Conservation (phyloP, 495 filamentous ascomycete genomes). For the Thozetella sp. region DNA sequence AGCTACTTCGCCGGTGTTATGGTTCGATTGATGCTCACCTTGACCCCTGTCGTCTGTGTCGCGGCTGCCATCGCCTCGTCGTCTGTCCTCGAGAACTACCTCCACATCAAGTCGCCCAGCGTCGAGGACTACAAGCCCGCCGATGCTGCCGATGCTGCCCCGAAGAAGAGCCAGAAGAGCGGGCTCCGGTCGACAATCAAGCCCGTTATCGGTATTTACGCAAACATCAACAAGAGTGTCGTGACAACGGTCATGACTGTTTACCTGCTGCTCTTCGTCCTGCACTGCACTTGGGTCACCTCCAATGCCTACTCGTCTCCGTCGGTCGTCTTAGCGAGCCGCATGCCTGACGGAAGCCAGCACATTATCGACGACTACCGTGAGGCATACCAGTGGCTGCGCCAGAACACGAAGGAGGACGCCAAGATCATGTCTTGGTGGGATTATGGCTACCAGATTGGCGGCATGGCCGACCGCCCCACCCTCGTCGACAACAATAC, state of each 20-base stretch:
- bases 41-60: slow-evolving; percentile 96
- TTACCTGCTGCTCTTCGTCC: slow-evolving; percentile 91
- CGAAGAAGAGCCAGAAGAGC: slow-evolving; percentile 54
- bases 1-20: slow-evolving; percentile 99
- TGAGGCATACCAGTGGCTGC: slow-evolving; percentile 99
- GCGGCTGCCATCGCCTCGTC: slow-evolving; percentile 89
- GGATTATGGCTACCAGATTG: slow-evolving; percentile 99
- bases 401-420: slow-evolving; percentile 91
- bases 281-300: slow-evolving; percentile 99
- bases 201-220: slow-evolving; percentile 83
- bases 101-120: slow-evolving; percentile 59
- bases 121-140: slow-evolving; percentile 50
- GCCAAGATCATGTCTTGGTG: slow-evolving; percentile 99
- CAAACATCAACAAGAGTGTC: slow-evolving; percentile 72
- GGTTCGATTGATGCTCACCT: slow-evolving; percentile 97
- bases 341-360: slow-evolving; percentile 91
- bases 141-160: slow-evolving; percentile 39
- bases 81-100: slow-evolving; percentile 85
- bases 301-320: slow-evolving; percentile 98
- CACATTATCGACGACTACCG: slow-evolving; percentile 99
- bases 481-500: slow-evolving; percentile 99
- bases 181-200: slow-evolving; percentile 69
- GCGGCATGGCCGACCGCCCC: slow-evolving; percentile 98
- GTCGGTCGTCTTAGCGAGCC: slow-evolving; percentile 92
- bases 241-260: slow-evolving; percentile 69